Evolutionary conservation across 306 rosid genomes (phyloP).

Genomic region (Astragalus glycyphyllos): DNA sequence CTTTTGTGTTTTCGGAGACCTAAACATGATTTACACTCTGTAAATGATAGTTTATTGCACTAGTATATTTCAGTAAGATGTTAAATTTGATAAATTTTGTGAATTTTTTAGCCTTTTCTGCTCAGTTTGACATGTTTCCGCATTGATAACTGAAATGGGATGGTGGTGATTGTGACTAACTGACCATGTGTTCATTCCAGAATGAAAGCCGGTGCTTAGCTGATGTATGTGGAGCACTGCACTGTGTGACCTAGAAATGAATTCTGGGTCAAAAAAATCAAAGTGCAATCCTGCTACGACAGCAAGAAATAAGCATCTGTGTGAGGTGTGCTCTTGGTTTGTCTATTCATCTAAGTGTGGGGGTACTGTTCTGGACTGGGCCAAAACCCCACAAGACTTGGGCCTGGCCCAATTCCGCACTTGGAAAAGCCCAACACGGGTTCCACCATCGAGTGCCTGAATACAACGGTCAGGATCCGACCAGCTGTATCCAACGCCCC

Average conservation of each 20-base stretch:
- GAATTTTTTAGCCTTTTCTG: conserved; percentile 24
- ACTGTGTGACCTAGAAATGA: conserved; percentile 66
- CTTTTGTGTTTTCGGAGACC: too few relatives aligned
- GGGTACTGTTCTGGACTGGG: too few relatives aligned
- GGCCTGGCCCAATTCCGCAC: too few relatives aligned
- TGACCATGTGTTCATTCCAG: conserved; percentile 54
- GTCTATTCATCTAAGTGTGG: too few relatives aligned
- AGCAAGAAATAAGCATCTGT: conserved; percentile 72
- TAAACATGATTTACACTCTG: neutral
- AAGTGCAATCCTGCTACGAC: conserved; percentile 85
- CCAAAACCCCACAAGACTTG: too few relatives aligned
- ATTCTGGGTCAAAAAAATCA: conserved; percentile 56
- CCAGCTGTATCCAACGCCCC: too few relatives aligned
- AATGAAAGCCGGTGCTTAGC: conserved; percentile 77
- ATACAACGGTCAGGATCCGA: too few relatives aligned
- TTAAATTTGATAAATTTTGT: neutral
- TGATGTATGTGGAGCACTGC: conserved; percentile 79
- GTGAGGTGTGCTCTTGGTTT: conserved; percentile 67
- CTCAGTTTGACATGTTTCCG: neutral
- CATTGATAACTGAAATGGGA: conserved; percentile 45
- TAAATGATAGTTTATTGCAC: neutral
- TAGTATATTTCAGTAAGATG: neutral
- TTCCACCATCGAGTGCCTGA: too few relatives aligned
- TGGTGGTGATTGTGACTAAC: too few relatives aligned
- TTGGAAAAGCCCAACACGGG: too few relatives aligned